Base-by-base conservation (phyloP, 805 yeast species). In the Wickerhamomyces kurtzmanii region DNA sequence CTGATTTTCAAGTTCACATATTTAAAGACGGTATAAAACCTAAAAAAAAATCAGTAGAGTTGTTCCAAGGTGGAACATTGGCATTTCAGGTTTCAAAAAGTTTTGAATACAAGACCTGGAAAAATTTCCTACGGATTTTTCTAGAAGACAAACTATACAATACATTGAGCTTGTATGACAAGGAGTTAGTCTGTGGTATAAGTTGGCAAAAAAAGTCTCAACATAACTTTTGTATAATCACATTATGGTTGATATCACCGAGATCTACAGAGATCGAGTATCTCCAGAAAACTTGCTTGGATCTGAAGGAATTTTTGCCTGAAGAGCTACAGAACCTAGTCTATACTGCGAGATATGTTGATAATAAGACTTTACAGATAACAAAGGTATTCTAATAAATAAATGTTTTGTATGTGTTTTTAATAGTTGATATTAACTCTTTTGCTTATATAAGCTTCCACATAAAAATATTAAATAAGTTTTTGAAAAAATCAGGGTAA, bases 11-110 rank as follows among this genome's bases (percentile, higher is more conserved):
- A 7, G 9, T 30, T 8, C 34, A 39, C 17, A 15, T 39, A 2
- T 31, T 39, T 21, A 32, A 33, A 30, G 20, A 13, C 2, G 31
- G 31, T 2, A 18, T 32, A 4, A 30, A 20, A 14, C 43, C 43
- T 1, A 18, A 13, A 5, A 30, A 22, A 12, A 18, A 12, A 2
- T 13, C 30, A 2, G 13, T 10, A 6, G 23, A 27, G 5, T n/a
- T 35, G 3, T n/a, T 9, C 2, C 21, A 31, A 6, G 32, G 31
- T 4, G 38, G 38, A 2, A 17, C 29, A 5, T n/a, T 39, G 6
- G 29, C 30, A 4, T 23, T 39, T 8, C 29, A 29, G 17, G 12
- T 39, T 6, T 18, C 33, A 2, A 18, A 13, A n/a, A 17, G 8
- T 3, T 17, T 12, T 5, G 26, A 29, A n/a, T 30, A 23, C 23